Conservation (phyloP, 371 early-diverging fungal species). For the Caulochytrium protostelioides region DNA sequence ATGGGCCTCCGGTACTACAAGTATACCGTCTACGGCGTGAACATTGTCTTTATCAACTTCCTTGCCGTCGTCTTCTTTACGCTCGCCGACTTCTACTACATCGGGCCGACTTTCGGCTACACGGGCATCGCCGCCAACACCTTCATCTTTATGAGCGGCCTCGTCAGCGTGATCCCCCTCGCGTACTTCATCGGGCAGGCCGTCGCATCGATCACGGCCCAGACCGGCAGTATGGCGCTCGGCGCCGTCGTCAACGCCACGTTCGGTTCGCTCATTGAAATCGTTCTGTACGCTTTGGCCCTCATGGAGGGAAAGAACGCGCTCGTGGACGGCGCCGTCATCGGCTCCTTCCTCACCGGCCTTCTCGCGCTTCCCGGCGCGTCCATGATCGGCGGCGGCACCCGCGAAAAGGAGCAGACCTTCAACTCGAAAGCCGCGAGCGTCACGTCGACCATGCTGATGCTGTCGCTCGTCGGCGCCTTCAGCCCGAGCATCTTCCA, state of each 20-base stretch:
- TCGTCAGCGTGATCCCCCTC: slow-evolving; percentile 73
- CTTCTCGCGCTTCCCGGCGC: slow-evolving; percentile 76
- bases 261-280: slow-evolving; percentile 87
- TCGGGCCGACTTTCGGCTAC: slow-evolving; percentile 25
- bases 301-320: slow-evolving; percentile 62
- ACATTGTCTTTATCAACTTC: slow-evolving; percentile 84
- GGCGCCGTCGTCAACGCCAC: slow-evolving; percentile 93
- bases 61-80: slow-evolving; percentile 51
- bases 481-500: slow-evolving; percentile 87
- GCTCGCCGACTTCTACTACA: slow-evolving; percentile 55
- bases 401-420: slow-evolving; percentile 67
- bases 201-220: slow-evolving; percentile 82
- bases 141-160: slow-evolving; percentile 52
- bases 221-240: slow-evolving; percentile 54
- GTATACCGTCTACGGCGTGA: slow-evolving; percentile 86
- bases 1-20: slow-evolving; percentile 65
- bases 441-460: slow-evolving; percentile 82
- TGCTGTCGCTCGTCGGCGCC: slow-evolving; percentile 76
- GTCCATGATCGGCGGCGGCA: slow-evolving; percentile 79
- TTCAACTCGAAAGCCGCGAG: slow-evolving; percentile 89
- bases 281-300: slow-evolving; percentile 75
- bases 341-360: slow-evolving; percentile 75
- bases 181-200: slow-evolving; percentile 93
- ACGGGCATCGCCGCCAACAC: slow-evolving; percentile 33
- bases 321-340: slow-evolving; percentile 76